Base-by-base conservation (phyloP, 208 protist genomes). In the Crithidia sp. region DNA sequence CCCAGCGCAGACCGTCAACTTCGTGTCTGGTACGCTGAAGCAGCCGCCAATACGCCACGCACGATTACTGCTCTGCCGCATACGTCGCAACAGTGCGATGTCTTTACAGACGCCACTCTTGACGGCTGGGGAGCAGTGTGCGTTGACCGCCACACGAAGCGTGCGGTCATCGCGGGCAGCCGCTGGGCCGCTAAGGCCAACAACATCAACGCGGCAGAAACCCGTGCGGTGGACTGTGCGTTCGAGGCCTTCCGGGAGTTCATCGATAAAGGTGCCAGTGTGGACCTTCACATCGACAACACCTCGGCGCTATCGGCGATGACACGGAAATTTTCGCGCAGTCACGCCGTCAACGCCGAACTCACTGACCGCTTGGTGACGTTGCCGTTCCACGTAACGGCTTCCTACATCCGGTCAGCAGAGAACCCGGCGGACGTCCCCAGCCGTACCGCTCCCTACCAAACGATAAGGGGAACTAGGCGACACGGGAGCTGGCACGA, bases 131-230 rank as follows among this genome's bases (percentile, higher is more conserved):
- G 73, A 3, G 73, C 64, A 8, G 73, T 78, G 13, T 78, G 44
- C 43, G 71, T 78, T 19, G 37, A 78, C 49, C 17, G 73, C 65
- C 4, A n/a, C n/a, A n/a, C n/a, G n/a, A 60, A 71, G 50, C 9
- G 8, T 2, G 55, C 73, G 9, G 36, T 49, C 9, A 66, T 72
- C 37, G n/a, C 55, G 6, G 73, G 73, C 19, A 54, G 16, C 14
- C 17, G 44, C 8, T 28, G 73, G 64, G 47, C 39, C 7, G 70
- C 44, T 0, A 14, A 0, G 45, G 44, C 65, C 36, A 9, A 37
- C 53, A 65, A 78, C 56, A 78, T 67, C 73, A 78, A 72, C 45
- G 62, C 54, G 5, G 73, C 73, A 1, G 56, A 78, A n/a, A 68
- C 45, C 36, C 43, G 73, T 14, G 73, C 73, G 3, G 49, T 78